phyloP scores from a whole-genome alignment of 2,329 filamentous ascomycete genomes.

The Rhinocladiella mackenziei region DNA sequence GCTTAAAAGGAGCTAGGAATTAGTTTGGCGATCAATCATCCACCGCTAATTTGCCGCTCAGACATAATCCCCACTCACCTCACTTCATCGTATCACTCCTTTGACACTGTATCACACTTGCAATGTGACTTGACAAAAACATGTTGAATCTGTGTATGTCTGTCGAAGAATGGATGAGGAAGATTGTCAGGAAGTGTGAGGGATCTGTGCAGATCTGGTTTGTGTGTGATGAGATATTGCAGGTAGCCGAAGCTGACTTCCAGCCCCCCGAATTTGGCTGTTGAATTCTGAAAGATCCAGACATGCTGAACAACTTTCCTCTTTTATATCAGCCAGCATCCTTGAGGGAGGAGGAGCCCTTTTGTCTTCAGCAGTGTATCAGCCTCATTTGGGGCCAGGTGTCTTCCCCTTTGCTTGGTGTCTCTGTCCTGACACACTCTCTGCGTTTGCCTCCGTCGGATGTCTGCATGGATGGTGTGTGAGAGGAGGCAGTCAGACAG shows the following conservation, averaged over 20 bases:
- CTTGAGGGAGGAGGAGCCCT: background rate
- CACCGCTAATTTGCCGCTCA: too few species aligned
- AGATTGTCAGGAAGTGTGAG: conserved; percentile 14
- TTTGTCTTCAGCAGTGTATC: background rate
- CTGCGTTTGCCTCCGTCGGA: too few species aligned
- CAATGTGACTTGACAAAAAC: conserved; percentile 21
- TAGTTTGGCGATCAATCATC: conserved; percentile 6
- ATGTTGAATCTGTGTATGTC: conserved; percentile 11
- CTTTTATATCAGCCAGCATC: conserved; percentile 1
- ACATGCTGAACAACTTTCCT: background rate
- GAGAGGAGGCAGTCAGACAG: too few species aligned
- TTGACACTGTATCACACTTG: too few species aligned
- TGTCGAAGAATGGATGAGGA: conserved; percentile 3
- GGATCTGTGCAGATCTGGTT: conserved; percentile 14
- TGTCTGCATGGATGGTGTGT: too few species aligned
- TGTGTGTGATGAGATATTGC: conserved; percentile 20
- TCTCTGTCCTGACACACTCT: too few species aligned
- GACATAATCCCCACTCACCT: too few species aligned
- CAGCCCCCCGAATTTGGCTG: conserved; percentile 18
- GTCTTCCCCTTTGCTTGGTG: too few species aligned
- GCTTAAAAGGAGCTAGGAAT: too few species aligned
- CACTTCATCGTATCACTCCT: conserved; percentile 7
- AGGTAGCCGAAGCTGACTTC: conserved; percentile 21
- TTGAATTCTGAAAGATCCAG: conserved; percentile 4
- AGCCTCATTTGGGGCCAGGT: too few species aligned